Base-by-base conservation (phyloP, 169 alveolate species). In the Plasmodium knowlesi region DNA sequence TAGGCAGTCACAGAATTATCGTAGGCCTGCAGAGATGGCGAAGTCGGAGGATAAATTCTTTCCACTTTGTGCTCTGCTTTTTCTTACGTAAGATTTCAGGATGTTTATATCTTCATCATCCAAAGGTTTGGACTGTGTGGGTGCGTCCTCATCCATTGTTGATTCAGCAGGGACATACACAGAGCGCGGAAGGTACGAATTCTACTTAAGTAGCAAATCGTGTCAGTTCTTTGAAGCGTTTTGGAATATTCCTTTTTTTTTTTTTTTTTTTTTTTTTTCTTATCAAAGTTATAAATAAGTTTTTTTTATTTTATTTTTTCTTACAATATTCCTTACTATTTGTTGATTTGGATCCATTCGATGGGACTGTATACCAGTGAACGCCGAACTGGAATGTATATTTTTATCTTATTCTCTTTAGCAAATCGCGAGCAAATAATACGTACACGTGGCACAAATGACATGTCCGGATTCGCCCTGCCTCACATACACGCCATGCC, bases 21-120 rank as follows among this genome's bases (percentile, higher is more conserved):
- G 39, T 28, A 43, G 6, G 30, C 74, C 61, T 85, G 71, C 50
- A 70, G n/a, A 79, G 16, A n/a, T 5, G 19, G 9, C 41, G 22
- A 10, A 57, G 61, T 57, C 25, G 16, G 25, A 30, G 41, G 46
- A 5, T 16, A 1, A 9, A 41, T 25, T 83, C 30, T 22, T 43
- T 43, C 53, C 76, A 14, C 41, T 22, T 30, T 12, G 14, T 5
- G 46, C n/a, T 84, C 16, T 71, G 2, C 25, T 39, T 32, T 76
- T 37, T 28, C 53, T 86, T 86, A 86, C 93, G 67, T 86, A 86
- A 32, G 93, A 84, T 81, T 92, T 92, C 80, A 92, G 72, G 37
- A 92, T 92, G 83, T 92, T 86, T 78, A 92, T 92, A 92, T 92
- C 95, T 79, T 92, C 95, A 39, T 92, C 95, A 92, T 92, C 95